Percentiles rank a stretch among this genome's conserved stretches.
Conservation (phyloP, 2,329 filamentous ascomycete genomes). For the Lizonia empirigonia region DNA sequence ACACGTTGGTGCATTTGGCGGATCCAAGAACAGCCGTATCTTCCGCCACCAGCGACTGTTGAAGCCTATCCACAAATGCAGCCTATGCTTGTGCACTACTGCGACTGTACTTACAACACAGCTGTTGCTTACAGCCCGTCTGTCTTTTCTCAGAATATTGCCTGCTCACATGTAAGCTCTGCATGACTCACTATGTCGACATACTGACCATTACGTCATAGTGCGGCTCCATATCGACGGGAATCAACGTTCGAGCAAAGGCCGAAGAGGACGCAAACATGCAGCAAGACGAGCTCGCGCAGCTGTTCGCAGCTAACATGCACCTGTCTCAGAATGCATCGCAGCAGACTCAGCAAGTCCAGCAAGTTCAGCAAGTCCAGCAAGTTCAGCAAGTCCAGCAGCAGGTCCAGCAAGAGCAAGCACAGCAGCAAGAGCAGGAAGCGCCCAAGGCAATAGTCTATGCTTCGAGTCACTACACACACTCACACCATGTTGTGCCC, state of each 20-base stretch:
- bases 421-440: slow-evolving; percentile 25
- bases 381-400: slow-evolving; percentile 34
- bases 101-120: slow-evolving; percentile 48
- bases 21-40: neutral
- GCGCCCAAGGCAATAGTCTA: slow-evolving; percentile 65
- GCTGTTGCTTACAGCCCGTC: slow-evolving; percentile 50
- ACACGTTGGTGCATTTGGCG: slow-evolving; percentile 19
- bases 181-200: slow-evolving; percentile 13
- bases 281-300: slow-evolving; percentile 80
- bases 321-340: slow-evolving; percentile 57
- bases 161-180: slow-evolving; percentile 54
- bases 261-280: slow-evolving; percentile 52
- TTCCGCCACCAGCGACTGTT: neutral
- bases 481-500: slow-evolving; percentile 69
- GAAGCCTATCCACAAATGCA: slow-evolving; percentile 35
- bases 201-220: slow-evolving; percentile 49
- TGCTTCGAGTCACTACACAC: slow-evolving; percentile 83
- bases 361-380: slow-evolving; percentile 55
- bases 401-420: slow-evolving; percentile 56
- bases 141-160: slow-evolving; percentile 52
- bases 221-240: slow-evolving; percentile 51
- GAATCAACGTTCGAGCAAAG: slow-evolving; percentile 50
- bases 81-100: slow-evolving; percentile 48
- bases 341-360: slow-evolving; percentile 38
- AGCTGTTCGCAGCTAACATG: slow-evolving; percentile 78